Percentiles rank a stretch among this genome's conserved stretches.
Evolutionary conservation across 495 filamentous ascomycete species (phyloP).

Genomic region (Trichodelitschia bisporula): DNA sequence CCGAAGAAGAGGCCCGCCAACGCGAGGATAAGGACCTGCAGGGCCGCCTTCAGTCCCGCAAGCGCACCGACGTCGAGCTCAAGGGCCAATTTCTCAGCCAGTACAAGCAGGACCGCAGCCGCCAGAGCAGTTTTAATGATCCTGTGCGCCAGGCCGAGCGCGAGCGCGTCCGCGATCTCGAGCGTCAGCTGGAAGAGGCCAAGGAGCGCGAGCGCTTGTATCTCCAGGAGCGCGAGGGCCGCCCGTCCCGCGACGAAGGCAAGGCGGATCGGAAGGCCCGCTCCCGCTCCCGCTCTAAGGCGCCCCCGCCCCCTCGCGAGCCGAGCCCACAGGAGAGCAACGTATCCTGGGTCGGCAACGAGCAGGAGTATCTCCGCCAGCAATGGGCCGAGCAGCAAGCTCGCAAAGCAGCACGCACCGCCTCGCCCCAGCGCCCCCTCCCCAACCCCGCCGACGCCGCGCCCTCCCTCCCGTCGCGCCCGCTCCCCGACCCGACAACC

Average conservation of each 20-base stretch:
- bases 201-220: constrained; percentile 72
- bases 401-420: constrained; percentile 2
- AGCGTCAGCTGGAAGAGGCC: constrained; percentile 63
- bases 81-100: constrained; percentile 71
- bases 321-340: constrained; percentile 24
- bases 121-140: constrained; percentile 9
- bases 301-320: constrained; percentile 17
- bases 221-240: constrained; percentile 50
- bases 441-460: constrained; percentile 17
- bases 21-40: constrained; percentile 53
- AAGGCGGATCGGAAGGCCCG: constrained; percentile 5
- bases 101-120: constrained; percentile 36
- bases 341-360: constrained; percentile 47
- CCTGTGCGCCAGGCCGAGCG: constrained; percentile 12
- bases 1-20: constrained; percentile 51
- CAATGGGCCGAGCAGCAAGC: constrained; percentile 36
- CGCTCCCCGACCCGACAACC: constrained; percentile 25
- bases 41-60: constrained; percentile 32
- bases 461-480: constrained; percentile 18
- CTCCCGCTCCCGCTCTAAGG: constrained; percentile 6
- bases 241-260: constrained; percentile 13
- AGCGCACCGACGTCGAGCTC: constrained; percentile 36
- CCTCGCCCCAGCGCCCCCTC: constrained; percentile 20
- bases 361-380: constrained; percentile 44
- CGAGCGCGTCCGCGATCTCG: constrained; percentile 57